phyloP scores from a whole-genome alignment of 768 basidiomycete species.

The Hygrophorus russula region DNA sequence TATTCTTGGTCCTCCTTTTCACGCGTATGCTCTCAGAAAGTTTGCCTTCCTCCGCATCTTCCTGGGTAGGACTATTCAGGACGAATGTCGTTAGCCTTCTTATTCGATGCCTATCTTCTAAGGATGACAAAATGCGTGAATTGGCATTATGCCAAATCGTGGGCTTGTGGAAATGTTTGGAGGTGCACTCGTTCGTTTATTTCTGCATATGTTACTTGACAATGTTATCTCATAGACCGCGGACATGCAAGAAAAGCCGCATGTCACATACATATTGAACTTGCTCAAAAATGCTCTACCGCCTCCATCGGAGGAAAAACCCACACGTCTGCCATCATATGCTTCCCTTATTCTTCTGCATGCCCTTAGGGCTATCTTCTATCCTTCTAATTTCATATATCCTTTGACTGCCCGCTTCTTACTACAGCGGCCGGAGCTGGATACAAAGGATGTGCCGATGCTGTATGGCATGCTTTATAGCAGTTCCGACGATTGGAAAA shows the following conservation, averaged over 20 bases:
- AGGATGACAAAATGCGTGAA: slow-evolving; percentile 46
- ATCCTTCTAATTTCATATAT: slow-evolving; percentile 83
- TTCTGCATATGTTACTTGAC: neutral
- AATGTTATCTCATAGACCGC: slow-evolving; percentile 27
- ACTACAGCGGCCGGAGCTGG: slow-evolving; percentile 77
- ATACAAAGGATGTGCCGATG: slow-evolving; percentile 80
- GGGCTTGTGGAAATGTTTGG: slow-evolving; percentile 45
- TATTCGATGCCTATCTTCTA: slow-evolving; percentile 61
- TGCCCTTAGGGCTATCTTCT: slow-evolving; percentile 70
- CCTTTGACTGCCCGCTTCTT: slow-evolving; percentile 81
- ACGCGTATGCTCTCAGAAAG: slow-evolving; percentile 52
- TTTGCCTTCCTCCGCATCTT: slow-evolving; percentile 44
- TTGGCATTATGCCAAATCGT: slow-evolving; percentile 52
- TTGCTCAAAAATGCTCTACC: slow-evolving; percentile 50
- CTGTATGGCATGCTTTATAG: slow-evolving; percentile 84
- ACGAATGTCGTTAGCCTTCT: slow-evolving; percentile 69
- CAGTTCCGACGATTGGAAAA: slow-evolving; percentile 68
- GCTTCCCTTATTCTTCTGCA: slow-evolving; percentile 77
- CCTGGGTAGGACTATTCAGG: slow-evolving; percentile 83
- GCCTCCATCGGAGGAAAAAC: slow-evolving; percentile 22
- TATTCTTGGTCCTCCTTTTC: slow-evolving; percentile 62
- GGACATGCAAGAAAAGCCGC: slow-evolving; percentile 68
- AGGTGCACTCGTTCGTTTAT: slow-evolving; percentile 32
- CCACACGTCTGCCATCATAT: slow-evolving; percentile 61
- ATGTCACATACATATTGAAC: slow-evolving; percentile 61